phyloP scores from a whole-genome alignment of 495 filamentous ascomycete genomes.

The Aspergillus bridgeri region DNA sequence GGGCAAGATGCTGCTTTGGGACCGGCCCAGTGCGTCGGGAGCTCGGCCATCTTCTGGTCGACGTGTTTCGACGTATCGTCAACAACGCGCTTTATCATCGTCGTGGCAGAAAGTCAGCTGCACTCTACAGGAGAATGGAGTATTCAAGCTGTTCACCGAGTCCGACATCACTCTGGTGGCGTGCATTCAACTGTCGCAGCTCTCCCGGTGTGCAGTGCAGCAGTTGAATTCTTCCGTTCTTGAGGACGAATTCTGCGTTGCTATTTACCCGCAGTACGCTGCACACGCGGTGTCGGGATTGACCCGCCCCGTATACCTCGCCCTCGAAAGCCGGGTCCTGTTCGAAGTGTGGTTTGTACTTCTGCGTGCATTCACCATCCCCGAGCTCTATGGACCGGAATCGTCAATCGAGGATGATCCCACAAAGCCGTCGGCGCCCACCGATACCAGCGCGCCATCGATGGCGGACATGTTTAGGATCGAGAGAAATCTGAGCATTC shows the following conservation, averaged over 20 bases:
- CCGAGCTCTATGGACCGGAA: constrained; percentile 78
- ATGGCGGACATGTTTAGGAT: constrained; percentile 62
- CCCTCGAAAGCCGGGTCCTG: constrained; percentile 78
- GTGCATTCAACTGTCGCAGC: constrained; percentile 81
- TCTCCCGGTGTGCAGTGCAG: constrained; percentile 86
- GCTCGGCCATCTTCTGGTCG: constrained; percentile 37
- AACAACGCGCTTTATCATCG: constrained; percentile 52
- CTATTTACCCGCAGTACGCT: constrained; percentile 82
- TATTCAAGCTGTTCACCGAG: constrained; percentile 86
- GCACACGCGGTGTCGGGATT: constrained; percentile 52
- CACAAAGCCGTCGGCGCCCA: constrained; percentile 21
- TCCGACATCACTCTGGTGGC: constrained; percentile 73
- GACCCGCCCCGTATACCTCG: constrained; percentile 65
- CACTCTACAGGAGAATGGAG: constrained; percentile 91
- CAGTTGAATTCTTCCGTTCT: constrained; percentile 86
- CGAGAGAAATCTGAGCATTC: constrained; percentile 56
- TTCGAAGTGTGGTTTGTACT: constrained; percentile 98
- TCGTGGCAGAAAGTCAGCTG: constrained; percentile 87
- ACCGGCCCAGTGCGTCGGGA: constrained; percentile 49
- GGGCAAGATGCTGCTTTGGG: constrained; percentile 90
- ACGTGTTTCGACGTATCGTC: constrained; percentile 51
- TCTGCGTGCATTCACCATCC: constrained; percentile 86
- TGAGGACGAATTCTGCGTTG: constrained; percentile 91
- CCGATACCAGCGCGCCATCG: constrained; percentile 14
- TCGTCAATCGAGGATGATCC: constrained; percentile 28